phyloP scores from a whole-genome alignment of 2,329 filamentous ascomycete genomes.

The Neospermospora avenae region DNA sequence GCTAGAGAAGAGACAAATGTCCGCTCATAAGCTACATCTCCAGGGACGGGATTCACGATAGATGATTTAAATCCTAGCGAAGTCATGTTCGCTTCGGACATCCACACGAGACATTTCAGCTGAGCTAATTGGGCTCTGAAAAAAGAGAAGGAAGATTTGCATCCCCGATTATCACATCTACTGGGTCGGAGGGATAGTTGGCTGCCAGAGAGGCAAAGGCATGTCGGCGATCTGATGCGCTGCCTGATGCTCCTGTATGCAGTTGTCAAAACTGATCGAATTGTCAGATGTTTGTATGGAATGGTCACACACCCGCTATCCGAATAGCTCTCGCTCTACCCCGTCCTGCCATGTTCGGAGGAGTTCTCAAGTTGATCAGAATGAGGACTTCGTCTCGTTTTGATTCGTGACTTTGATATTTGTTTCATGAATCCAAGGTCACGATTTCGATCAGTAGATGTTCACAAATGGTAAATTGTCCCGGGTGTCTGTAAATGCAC shows the following conservation, averaged over 20 bases:
- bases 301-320: not conserved
- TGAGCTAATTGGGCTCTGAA: not conserved
- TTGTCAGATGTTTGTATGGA: not conserved
- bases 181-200: constrained; percentile 40
- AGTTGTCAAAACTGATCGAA: not conserved
- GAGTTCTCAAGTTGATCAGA: not conserved
- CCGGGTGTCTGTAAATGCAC: not conserved
- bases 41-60: not conserved
- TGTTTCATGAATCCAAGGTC: not conserved
- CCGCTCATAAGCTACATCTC: constrained; percentile 7
- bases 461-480: not conserved
- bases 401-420: not conserved
- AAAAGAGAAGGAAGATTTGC: not conserved
- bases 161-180: constrained; percentile 49
- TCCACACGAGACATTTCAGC: constrained; percentile 31
- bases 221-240: constrained; percentile 44
- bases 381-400: not conserved
- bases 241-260: constrained; percentile 41
- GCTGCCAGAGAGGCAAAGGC: constrained; percentile 42
- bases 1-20: constrained; percentile 23
- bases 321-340: not conserved
- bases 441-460: not conserved
- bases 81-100: constrained; percentile 39
- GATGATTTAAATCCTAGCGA: constrained; percentile 28
- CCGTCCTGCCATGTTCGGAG: not conserved